Base-by-base conservation (phyloP, 2,329 filamentous ascomycete genomes). In the Ophiostoma ulmi region DNA sequence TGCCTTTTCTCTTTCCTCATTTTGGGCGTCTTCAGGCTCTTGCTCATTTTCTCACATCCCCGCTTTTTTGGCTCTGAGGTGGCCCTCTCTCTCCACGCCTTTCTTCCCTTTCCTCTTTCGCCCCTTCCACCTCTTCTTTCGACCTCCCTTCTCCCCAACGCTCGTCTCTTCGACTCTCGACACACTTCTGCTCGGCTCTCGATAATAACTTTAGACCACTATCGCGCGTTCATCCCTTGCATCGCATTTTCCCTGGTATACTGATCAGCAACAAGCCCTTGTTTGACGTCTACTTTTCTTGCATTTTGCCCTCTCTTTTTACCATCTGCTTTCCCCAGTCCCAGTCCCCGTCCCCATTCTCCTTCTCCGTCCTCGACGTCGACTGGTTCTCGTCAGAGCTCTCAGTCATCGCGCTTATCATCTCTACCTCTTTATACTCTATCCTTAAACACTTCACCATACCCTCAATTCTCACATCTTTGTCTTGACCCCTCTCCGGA, bases 201-300 rank as follows among this genome's bases (percentile, higher is more conserved):
- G 75, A 76, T 74, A 77, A 74, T 74, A 70, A 10, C 65, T 58
- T 14, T 68, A 68, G 61, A 72, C 74, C 72, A 63, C 39, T 31
- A 69, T 38, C 71, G 35, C 66, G 20, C 65, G n/a, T 61, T 58
- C 66, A 66, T 71, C 72, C 73, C 72, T 74, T 73, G 72, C 73
- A 65, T 72, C 44, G 69, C 52, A 48, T 52, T 48, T 52, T 36
- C n/a, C 66, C 63, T 17, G 36, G 22, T n/a, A 55, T 72, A 64
- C 63, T 68, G 71, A 74, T 71, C 72, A 61, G 69, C 72, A 70
- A 8, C 41, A 41, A 68, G 63, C 70, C 72, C 65, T 72, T 72
- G 64, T 69, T 72, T 70, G 55, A 41, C 67, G 20, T 58, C 39
- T 48, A 44, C 69, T 39, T 58, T 61, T 68, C 20, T 39, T 39